Percentiles rank a stretch among this genome's conserved stretches.
phyloP scores from a whole-genome alignment of 164 flowering plant species.

The Vitis amurensis region DNA sequence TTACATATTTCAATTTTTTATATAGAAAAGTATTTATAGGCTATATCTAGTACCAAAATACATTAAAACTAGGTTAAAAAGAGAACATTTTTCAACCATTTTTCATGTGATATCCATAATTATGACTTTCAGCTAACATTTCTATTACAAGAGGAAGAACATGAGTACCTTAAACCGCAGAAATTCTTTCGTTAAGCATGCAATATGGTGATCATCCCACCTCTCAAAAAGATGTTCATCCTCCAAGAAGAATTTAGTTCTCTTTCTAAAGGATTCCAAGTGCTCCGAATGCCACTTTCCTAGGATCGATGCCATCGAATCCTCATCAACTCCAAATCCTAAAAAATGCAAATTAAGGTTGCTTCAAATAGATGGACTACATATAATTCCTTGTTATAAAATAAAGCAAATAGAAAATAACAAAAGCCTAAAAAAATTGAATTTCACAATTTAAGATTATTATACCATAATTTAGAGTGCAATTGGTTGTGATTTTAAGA shows the following conservation, averaged over 20 bases:
- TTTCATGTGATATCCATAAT: no score
- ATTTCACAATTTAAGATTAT: no score
- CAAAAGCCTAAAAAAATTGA: no score
- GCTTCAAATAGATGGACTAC: no score
- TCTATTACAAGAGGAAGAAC: background rate
- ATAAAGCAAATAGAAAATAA: background rate
- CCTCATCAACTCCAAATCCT: conserved; percentile 88
- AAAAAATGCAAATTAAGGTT: background rate
- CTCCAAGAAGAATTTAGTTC: conserved; percentile 37
- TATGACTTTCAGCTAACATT: no score
- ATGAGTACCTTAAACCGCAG: conserved; percentile 60
- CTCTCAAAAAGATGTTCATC: conserved; percentile 66
- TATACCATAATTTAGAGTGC: no score
- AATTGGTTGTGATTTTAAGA: no score
- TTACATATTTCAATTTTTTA: no score
- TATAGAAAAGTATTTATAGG: no score
- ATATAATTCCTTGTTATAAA: background rate
- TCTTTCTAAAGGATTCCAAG: conserved; percentile 45
- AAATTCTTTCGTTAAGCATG: conserved; percentile 53
- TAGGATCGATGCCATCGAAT: conserved; percentile 39
- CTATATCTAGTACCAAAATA: no score
- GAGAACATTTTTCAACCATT: no score
- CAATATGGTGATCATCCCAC: conserved; percentile 46
- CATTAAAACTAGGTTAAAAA: no score
- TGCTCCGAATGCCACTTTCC: conserved; percentile 65